Evolutionary conservation across 352 stramenopile species (phyloP).

Genomic region (Thalassiosira ordinaria): DNA sequence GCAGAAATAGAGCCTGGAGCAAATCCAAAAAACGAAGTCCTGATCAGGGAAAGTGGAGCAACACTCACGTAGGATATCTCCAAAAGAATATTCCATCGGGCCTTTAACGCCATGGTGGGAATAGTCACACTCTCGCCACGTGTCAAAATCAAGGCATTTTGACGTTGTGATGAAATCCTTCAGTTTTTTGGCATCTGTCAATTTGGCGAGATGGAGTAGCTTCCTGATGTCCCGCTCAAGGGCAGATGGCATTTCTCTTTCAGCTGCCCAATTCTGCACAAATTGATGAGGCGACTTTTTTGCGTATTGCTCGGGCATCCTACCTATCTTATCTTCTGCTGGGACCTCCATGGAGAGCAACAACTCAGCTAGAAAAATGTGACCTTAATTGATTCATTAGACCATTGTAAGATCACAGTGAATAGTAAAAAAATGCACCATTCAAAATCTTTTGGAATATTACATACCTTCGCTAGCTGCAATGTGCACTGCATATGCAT

Average conservation of each 20-base stretch:
- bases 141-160: conserved; percentile 22
- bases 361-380: conserved; percentile 20
- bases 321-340: conserved; percentile 20
- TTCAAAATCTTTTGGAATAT: too few relatives aligned
- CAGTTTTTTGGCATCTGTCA: background rate
- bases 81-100: conserved; percentile 15
- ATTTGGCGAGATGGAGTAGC: conserved; percentile 7
- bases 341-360: conserved; percentile 4
- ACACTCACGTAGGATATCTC: conserved; percentile 2
- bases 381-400: conserved; percentile 7
- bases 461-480: too few relatives aligned
- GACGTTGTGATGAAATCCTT: conserved; percentile 4
- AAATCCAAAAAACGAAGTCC: conserved; percentile 22
- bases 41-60: conserved; percentile 9
- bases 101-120: background rate
- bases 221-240: conserved; percentile 20
- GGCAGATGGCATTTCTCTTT: conserved; percentile 3
- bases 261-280: conserved; percentile 16
- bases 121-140: background rate
- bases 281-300: conserved; percentile 21
- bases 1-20: conserved; percentile 4
- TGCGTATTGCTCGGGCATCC: conserved; percentile 18
- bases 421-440: too few relatives aligned
- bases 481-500: conserved; percentile 33
- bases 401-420: too few relatives aligned